Conservation (phyloP, 306 rosid genomes). For the Quercus variabilis region DNA sequence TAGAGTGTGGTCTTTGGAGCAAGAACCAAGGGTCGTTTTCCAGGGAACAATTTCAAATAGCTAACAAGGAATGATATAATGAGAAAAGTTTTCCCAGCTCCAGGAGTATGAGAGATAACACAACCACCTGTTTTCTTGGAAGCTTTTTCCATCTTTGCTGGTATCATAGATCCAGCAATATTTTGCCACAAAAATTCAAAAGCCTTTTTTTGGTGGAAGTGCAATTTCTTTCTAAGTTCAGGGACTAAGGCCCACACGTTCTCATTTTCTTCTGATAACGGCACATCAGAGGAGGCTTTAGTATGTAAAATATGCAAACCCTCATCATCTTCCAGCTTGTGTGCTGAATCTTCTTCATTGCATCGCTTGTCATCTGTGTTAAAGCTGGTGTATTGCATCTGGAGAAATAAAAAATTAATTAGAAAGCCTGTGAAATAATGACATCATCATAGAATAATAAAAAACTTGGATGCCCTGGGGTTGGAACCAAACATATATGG, state of each 20-base stretch:
- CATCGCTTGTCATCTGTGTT: constrained; percentile 47
- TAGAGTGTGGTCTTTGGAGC: constrained; percentile 90
- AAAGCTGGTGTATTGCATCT: constrained; percentile 53
- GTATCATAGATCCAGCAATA: constrained; percentile 69
- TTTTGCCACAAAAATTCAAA: constrained; percentile 87
- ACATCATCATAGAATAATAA: neutral
- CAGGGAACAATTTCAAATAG: constrained; percentile 74
- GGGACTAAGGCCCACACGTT: constrained; percentile 73
- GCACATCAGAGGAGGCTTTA: constrained; percentile 30
- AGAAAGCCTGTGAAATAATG: constrained; percentile 10
- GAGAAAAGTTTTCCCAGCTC: constrained; percentile 86
- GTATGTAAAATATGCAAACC: constrained; percentile 32
- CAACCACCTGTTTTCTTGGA: constrained; percentile 73
- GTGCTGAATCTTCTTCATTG: constrained; percentile 35
- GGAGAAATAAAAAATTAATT: constrained; percentile 24
- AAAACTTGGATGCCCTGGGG: neutral
- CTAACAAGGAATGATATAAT: constrained; percentile 79
- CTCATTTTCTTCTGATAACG: constrained; percentile 47
- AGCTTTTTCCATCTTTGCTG: constrained; percentile 38
- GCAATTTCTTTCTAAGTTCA: constrained; percentile 41
- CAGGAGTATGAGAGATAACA: constrained; percentile 92
- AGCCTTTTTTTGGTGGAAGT: constrained; percentile 81
- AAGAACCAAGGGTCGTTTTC: constrained; percentile 69
- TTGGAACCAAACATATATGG: neutral
- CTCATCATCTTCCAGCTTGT: constrained; percentile 41